Evolutionary conservation across 108 stramenopile genomes (phyloP), one percentile per base, ranked within the genome.

Genomic region (Poteriospumella lacustris): DNA sequence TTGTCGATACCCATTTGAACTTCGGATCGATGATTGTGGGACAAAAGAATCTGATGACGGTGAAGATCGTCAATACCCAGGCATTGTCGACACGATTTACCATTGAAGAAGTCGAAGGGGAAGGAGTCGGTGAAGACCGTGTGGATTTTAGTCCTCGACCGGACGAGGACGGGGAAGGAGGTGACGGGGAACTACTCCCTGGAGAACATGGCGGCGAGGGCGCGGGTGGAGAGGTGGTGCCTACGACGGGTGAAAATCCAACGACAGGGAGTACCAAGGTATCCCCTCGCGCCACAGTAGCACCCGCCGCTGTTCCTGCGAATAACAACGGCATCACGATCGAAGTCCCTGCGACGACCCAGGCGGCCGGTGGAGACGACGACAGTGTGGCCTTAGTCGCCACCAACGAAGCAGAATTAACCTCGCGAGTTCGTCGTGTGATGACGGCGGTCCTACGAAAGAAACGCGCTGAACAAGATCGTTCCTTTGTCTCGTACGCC

Each of bases 1-100:
- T 85, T 36, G 60, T 59, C 3, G 43, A 42, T 0, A 1, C 12
- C 0, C 19, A 42, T 24, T 41, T 88, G 29, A 39, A 72, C 0
- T 88, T 86, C 44, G 85, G 56, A 58, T 44, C 80, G 9, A 78
- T 87, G 5, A 81, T 87, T 1, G 43, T 86, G 44, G 88, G 88
- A 9, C 83, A 88, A 70, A 84, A 24, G 5, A 40, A 72, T 68
- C 82, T 70, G 33, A 29, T 72, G 15, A 47, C 40, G 28, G 42
- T 88, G 1, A 72, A 40, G 24, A 69, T 88, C 19, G 39, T 12
- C 3, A 88, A 88, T 59, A 64, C 84, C 0, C 84, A 83, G 1
- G 88, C 86, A 9, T 44, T 87, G 33, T 59, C 77, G 3, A 80
- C 79, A 28, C 36, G 29, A 42, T 88, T 76, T 69, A 26, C 34